Conservation (phyloP, 805 yeast genomes). For the Nakazawaea populi region DNA sequence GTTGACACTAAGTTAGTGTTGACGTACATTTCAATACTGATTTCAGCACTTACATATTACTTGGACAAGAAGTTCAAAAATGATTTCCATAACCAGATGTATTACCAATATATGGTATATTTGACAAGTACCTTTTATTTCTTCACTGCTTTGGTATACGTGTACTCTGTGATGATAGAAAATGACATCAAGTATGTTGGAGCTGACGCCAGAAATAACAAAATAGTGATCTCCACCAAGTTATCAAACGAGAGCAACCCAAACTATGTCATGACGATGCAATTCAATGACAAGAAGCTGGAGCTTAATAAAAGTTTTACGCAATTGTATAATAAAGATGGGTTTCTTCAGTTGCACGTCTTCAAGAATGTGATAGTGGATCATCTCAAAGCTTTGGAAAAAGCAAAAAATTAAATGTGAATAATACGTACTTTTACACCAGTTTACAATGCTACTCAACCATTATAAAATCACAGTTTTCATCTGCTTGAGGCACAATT, state of each 20-base stretch:
- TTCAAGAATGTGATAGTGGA: conserved; percentile 22
- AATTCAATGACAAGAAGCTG: conserved; percentile 17
- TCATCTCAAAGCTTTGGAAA: conserved; percentile 13
- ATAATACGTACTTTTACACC: no score
- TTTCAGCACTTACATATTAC: conserved; percentile 40
- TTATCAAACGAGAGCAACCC: conserved; percentile 39
- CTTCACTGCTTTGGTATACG: conserved; percentile 28
- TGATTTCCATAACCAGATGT: conserved; percentile 32
- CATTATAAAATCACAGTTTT: no score
- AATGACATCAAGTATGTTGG: conserved; percentile 46
- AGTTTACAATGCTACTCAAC: no score
- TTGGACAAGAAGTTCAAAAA: conserved; percentile 40
- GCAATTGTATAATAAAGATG: conserved; percentile 40
- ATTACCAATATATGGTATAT: conserved; percentile 27
- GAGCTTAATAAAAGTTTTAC: conserved; percentile 27
- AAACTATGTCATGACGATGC: conserved; percentile 31
- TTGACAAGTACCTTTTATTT: conserved; percentile 32
- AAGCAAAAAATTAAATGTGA: conserved; percentile 15
- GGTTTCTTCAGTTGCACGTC: conserved; percentile 33
- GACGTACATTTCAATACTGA: conserved; percentile 39
- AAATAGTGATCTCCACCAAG: conserved; percentile 31
- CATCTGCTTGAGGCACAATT: not conserved
- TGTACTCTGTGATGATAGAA: conserved; percentile 28
- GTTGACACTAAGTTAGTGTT: conserved; percentile 42
- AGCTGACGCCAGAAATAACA: conserved; percentile 21